phyloP scores from a whole-genome alignment of 208 protist genomes.

The Leishmania tropica region DNA sequence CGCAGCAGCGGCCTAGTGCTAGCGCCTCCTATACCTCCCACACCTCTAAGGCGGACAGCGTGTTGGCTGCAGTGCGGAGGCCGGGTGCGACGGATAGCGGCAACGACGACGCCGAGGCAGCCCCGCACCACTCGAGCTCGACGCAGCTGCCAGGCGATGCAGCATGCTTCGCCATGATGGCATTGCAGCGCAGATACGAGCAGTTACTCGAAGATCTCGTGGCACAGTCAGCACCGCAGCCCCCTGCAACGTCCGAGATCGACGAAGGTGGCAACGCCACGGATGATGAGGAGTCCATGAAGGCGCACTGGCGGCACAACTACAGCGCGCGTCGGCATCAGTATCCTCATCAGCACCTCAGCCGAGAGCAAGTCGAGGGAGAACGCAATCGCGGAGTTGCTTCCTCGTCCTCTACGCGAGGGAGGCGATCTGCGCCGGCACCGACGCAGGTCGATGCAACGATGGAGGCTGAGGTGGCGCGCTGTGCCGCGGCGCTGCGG shows the following conservation, averaged over 20 bases:
- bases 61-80: not conserved
- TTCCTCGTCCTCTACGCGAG: not conserved
- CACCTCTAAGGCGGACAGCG: not conserved
- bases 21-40: not conserved
- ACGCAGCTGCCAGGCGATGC: not conserved
- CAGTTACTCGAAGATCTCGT: constrained; percentile 22
- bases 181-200: constrained; percentile 33
- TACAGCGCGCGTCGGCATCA: not conserved
- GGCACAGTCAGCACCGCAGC: not conserved
- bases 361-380: not conserved
- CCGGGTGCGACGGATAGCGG: not conserved
- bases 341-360: not conserved
- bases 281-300: not conserved
- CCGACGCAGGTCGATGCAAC: not conserved
- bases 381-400: not conserved
- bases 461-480: not conserved
- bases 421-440: not conserved
- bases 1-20: not conserved
- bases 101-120: not conserved
- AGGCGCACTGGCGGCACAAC: not conserved
- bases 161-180: not conserved
- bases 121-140: not conserved
- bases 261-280: not conserved
- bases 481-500: constrained; percentile 22
- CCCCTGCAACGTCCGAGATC: not conserved